Evolutionary conservation across 2,329 filamentous ascomycete genomes (phyloP), one percentile per base, ranked within the genome.

Genomic region (Fusarium algeriense): DNA sequence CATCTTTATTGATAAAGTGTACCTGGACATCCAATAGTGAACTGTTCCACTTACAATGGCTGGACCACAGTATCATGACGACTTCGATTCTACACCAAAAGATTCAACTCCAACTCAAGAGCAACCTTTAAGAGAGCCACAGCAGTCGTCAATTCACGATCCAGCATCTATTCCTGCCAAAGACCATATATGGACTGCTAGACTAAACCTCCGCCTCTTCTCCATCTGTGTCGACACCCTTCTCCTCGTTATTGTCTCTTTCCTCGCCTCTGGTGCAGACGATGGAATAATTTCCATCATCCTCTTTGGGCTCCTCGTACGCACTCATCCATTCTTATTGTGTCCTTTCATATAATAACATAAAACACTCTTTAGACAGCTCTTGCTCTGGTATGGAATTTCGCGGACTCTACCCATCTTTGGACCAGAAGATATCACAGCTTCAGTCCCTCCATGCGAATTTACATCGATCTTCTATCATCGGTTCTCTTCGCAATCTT

Each of bases 201-300:
- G 69, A 26, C 50, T 70, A 14, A 70, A 70, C 50, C 46, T 70
- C 28, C 60, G 66, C 17, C 45, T 70, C 26, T 63, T 70, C 32
- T 70, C 60, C n/a, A 41, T 70, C 17, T 70, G 60, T n/a, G 40
- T 70, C 35, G 50, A 61, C 11, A 23, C 35, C n/a, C 20, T 70
- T 20, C 60, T 70, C 32, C 45, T 70, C 7, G 37, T 66, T 4
- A 54, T 56, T 23, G 45, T 70, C 26, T 61, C 45, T 12, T 10
- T 59, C 5, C 40, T 70, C 23, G 41, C 28, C 20, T 40, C 46
- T 41, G 52, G 55, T n/a, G 50, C 60, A 19, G 20, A 13, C n/a
- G 17, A 57, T 30, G 45, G 46, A 7, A 26, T 6, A 26, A 19
- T 19, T 14, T 26, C 60, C 12, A 14, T 70, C 13, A 23, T 54